Conservation (phyloP, 177 flowering plant species). For the Vitis hybrid region DNA sequence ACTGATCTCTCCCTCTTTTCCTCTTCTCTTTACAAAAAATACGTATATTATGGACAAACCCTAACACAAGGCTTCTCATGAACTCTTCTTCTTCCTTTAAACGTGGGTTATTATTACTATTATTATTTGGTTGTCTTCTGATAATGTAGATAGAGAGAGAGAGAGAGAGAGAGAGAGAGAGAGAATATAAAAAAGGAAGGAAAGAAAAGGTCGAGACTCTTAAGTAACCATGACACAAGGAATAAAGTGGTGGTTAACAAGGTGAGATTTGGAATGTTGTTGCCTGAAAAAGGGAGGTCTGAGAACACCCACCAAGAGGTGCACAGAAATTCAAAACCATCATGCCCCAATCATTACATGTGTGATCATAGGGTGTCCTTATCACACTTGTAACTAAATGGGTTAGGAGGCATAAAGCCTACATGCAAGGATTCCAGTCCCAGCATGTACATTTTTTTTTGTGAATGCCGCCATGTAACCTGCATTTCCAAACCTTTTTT, state of each 20-base stretch:
- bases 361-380: no score
- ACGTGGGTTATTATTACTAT: neutral
- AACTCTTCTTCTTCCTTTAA: neutral
- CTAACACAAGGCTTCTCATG: slow-evolving; percentile 1
- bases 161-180: slow-evolving; percentile 4
- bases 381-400: no score
- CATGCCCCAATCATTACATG: no score
- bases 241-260: slow-evolving; percentile 21
- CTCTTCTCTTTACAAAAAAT: neutral
- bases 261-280: slow-evolving; percentile 12
- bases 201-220: neutral
- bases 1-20: neutral
- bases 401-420: no score
- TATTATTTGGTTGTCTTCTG: neutral
- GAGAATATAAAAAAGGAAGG: neutral
- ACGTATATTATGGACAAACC: neutral
- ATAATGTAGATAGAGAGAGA: neutral
- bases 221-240: slow-evolving; percentile 18
- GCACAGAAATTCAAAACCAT: no score
- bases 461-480: no score
- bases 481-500: no score
- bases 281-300: neutral
- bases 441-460: no score
- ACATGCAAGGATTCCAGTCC: no score
- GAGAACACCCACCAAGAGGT: no score